Percentiles rank a stretch among this genome's conserved stretches.
Evolutionary conservation across 805 yeast genomes (phyloP).

Genomic region (Kodamaea hsintzibuensis): DNA sequence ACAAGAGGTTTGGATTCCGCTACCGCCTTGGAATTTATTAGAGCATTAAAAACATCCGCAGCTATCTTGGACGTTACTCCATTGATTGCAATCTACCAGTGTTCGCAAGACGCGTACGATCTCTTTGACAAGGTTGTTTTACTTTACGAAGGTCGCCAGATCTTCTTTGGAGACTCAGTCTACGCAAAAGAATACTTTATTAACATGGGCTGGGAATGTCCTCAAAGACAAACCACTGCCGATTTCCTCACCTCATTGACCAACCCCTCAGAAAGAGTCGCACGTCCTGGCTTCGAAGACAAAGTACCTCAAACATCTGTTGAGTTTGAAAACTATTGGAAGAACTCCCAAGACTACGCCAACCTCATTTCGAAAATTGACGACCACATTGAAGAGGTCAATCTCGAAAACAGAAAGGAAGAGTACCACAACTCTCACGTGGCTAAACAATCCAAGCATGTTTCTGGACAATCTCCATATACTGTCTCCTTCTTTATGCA

Average conservation of each 20-base stretch:
- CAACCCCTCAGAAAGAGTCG: conserved; percentile 51
- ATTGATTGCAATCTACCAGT: conserved; percentile 58
- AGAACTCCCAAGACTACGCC: conserved; percentile 42
- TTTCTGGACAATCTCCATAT: conserved; percentile 50
- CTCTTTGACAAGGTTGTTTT: conserved; percentile 64
- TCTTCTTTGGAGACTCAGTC: conserved; percentile 49
- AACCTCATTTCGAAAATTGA: conserved; percentile 17
- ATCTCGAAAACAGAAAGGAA: conserved; percentile 16
- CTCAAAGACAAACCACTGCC: conserved; percentile 59
- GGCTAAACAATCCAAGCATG: conserved; percentile 21
- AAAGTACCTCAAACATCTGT: conserved; percentile 43
- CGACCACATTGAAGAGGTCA: conserved; percentile 8
- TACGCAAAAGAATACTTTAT: conserved; percentile 50
- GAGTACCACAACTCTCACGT: conserved; percentile 25
- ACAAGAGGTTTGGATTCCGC: conserved; percentile 86
- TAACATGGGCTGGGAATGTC: conserved; percentile 57
- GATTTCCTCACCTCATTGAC: conserved; percentile 59
- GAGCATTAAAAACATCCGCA: conserved; percentile 66
- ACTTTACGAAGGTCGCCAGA: conserved; percentile 58
- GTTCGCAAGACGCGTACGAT: conserved; percentile 59
- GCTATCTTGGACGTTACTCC: conserved; percentile 52
- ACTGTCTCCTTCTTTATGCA: conserved; percentile 54
- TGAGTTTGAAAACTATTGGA: conserved; percentile 39
- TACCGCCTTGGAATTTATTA: conserved; percentile 74
- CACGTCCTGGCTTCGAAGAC: conserved; percentile 43